Percentiles rank a stretch among this genome's conserved stretches.
These are phyloP conservation scores for Conticribra guillardii DNA, from an alignment of 108 stramenopile species.

Conservation along the genomic window DNA sequence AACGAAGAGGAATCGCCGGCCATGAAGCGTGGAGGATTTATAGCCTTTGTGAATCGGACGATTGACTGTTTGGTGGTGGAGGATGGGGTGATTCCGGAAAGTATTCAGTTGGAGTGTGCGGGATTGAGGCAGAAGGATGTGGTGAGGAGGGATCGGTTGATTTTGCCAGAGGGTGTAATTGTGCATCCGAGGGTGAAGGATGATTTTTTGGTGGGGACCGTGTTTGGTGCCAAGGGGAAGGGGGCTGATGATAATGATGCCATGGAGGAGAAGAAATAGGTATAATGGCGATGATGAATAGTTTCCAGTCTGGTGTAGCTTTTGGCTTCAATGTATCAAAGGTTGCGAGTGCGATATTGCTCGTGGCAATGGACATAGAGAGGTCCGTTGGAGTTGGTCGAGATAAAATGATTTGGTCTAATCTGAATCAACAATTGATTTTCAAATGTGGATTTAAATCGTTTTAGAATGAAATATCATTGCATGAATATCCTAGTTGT, in stretches of 20 bases:
- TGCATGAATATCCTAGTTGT: too few species aligned
- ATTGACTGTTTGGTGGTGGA: conserved; percentile 77
- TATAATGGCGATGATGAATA: too few species aligned
- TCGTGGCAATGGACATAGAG: too few species aligned
- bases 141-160: conserved; percentile 70
- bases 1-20: conserved; percentile 84
- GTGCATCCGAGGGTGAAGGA: conserved; percentile 47
- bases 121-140: conserved; percentile 74
- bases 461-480: too few species aligned
- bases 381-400: too few species aligned
- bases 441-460: too few species aligned
- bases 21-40: conserved; percentile 82
- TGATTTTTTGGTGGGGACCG: conserved; percentile 64
- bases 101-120: conserved; percentile 77
- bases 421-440: too few species aligned
- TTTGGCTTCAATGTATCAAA: too few species aligned
- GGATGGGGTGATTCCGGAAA: conserved; percentile 69
- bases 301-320: too few species aligned
- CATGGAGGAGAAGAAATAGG: conserved; percentile 19
- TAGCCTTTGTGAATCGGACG: conserved; percentile 66
- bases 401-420: too few species aligned
- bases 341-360: too few species aligned
- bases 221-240: conserved; percentile 60
- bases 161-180: conserved; percentile 76
- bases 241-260: conserved; percentile 19